These are phyloP conservation scores for Paralagenidium karlingii DNA, from an alignment of 352 stramenopile species.

Conservation along the genomic window DNA sequence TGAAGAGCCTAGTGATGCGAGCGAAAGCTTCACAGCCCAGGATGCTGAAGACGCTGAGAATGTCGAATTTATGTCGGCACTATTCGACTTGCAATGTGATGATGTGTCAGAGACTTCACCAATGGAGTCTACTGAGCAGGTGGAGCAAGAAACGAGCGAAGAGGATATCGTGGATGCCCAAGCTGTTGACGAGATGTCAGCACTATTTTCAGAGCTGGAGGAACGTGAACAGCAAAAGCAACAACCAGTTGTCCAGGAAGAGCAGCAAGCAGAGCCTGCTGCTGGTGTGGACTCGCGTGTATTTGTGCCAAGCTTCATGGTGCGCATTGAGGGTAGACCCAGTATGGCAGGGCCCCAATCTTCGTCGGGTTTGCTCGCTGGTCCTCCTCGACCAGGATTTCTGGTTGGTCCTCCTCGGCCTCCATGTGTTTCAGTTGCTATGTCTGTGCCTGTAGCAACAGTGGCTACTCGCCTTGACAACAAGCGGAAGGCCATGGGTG, in stretches of 20 bases:
- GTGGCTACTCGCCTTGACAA: too few species aligned
- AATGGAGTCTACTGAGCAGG: constrained; percentile 1
- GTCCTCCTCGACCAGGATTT: constrained; percentile 17
- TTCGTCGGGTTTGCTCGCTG: constrained; percentile 11
- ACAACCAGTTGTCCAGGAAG: too few species aligned
- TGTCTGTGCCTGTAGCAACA: too few species aligned
- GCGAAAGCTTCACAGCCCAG: too few species aligned
- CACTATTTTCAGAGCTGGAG: constrained; percentile 34
- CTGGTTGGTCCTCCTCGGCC: too few species aligned
- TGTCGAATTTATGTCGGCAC: constrained; percentile 8
- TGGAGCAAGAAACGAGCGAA: not conserved
- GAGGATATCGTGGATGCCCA: constrained; percentile 43
- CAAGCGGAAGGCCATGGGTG: too few species aligned
- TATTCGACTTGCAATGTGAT: constrained; percentile 15
- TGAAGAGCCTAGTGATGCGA: constrained; percentile 1
- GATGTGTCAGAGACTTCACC: too few species aligned
- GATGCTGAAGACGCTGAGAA: constrained; percentile 6
- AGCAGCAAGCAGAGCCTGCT: constrained; percentile 3
- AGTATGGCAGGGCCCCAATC: too few species aligned
- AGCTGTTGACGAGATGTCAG: constrained; percentile 31
- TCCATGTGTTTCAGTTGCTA: too few species aligned
- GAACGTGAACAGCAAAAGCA: not conserved
- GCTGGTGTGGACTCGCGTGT: constrained; percentile 25
- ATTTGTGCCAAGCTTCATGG: constrained; percentile 38
- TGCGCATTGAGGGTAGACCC: constrained; percentile 49